Evolutionary conservation across 2,329 filamentous ascomycete genomes (phyloP), one percentile per base, ranked within the genome.

Genomic region (Cordyceps fumosorosea): DNA sequence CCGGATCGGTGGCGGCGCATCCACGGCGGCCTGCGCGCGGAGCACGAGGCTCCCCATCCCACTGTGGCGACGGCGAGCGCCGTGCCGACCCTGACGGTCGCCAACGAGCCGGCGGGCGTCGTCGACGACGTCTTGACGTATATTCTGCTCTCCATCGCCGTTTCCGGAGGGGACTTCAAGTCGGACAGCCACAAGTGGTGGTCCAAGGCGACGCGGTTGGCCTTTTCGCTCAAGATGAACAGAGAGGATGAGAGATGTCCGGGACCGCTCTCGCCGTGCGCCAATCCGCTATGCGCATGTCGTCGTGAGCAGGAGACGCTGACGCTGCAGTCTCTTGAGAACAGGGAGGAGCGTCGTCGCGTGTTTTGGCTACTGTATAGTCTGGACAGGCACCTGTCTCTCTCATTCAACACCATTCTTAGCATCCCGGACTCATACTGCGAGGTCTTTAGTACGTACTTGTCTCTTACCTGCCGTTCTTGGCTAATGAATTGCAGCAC

Each of bases 291-390:
- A 1, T 75, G 64, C 51, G 67, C 68, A 11, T 74, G 73, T 53
- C 69, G 70, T 20, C 69, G 69, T 20, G 69, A 73, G 14, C 68
- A 68, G 20, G 67, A 70, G 16, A 68, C 65, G 11, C 59, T 63
- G 1, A 69, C 71, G 0, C 48, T 70, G 14, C 64, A 68, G 5
- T 66, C 68, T 4, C 54, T 77, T 7, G 81, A 82, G 65, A 74
- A 76, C 6, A 72, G 74, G 22, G 79, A 81, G 64, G 79, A 81
- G 67, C 69, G 76, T 5, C 71, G 79, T 5, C 71, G 79, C 5
- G 76, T 78, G 0, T 81, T 80, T 64, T 81, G 79, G 79, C 69
- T 81, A 1, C 65, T 81, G 0, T 81, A 79, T 63, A 73, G 75
- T 26, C 69, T 81, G 6, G 79, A 81, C 62, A 71, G 79, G 11